These are phyloP conservation scores for Babesia ovata DNA, from an alignment of 169 alveolate genomes.

Conservation along the genomic window DNA sequence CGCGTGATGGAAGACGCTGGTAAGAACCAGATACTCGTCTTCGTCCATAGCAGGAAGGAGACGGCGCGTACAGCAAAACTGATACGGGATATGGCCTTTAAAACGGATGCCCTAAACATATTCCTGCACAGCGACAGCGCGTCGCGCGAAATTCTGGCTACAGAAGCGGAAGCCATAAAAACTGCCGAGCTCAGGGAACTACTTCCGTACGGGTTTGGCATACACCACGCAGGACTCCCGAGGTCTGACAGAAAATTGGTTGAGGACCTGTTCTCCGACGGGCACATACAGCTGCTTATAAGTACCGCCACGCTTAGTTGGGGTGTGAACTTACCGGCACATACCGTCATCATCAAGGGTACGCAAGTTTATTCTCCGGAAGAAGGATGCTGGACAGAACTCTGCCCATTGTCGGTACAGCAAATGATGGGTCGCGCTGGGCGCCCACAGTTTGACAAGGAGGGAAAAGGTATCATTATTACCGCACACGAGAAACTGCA, in stretches of 20 bases:
- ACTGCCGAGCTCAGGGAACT: conserved; percentile 92
- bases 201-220: conserved; percentile 97
- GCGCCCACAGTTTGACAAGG: conserved; percentile 97
- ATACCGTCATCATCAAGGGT: conserved; percentile 98
- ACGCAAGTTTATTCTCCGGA: conserved; percentile 98
- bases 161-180: conserved; percentile 86
- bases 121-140: conserved; percentile 89
- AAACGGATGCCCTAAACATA: conserved; percentile 81
- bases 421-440: conserved; percentile 99
- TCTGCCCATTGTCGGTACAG: conserved; percentile 96
- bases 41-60: conserved; percentile 99
- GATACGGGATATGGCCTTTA: conserved; percentile 89
- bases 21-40: conserved; percentile 94
- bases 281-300: conserved; percentile 94
- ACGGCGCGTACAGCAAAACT: conserved; percentile 95
- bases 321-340: conserved; percentile 99
- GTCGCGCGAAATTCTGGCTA: conserved; percentile 88
- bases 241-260: conserved; percentile 96
- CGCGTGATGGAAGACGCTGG: conserved; percentile 85
- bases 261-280: conserved; percentile 97
- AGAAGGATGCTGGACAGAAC: conserved; percentile 96
- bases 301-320: conserved; percentile 99
- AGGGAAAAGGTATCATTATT: conserved; percentile 98
- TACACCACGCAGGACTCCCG: conserved; percentile 99
- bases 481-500: conserved; percentile 94